Conservation (phyloP, 768 basidiomycete genomes). For the Lactarius sp. region DNA sequence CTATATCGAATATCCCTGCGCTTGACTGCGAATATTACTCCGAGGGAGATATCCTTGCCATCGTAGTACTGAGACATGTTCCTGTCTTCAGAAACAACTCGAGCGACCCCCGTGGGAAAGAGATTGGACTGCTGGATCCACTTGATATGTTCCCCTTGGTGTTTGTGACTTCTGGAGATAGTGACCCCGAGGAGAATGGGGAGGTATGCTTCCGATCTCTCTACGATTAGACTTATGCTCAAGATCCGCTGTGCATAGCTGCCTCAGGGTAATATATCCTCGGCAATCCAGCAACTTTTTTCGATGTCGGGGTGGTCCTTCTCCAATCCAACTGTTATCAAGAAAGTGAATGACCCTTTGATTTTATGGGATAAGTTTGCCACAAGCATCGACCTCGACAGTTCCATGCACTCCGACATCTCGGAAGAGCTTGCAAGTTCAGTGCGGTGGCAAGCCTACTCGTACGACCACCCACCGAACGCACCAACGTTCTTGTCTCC, state of each 20-base stretch:
- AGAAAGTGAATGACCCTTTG: conserved; percentile 31
- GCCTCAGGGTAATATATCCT: background rate
- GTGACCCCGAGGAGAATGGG: conserved; percentile 17
- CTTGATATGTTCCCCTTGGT: conserved; percentile 48
- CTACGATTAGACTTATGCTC: background rate
- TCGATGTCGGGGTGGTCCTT: conserved; percentile 8
- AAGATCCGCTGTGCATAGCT: background rate
- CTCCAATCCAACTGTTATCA: background rate
- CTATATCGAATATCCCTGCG: conserved; percentile 19
- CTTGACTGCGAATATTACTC: conserved; percentile 28
- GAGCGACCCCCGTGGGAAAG: conserved; percentile 31
- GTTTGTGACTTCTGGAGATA: conserved; percentile 33
- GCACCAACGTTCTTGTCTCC: conserved; percentile 43
- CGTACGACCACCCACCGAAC: conserved; percentile 45
- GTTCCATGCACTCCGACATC: conserved; percentile 37
- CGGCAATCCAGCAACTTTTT: conserved; percentile 1
- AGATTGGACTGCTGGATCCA: conserved; percentile 50
- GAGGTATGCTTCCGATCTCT: background rate
- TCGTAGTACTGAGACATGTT: conserved; percentile 42
- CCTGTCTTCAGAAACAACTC: conserved; percentile 44
- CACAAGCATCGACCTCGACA: conserved; percentile 35
- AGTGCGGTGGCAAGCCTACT: conserved; percentile 50
- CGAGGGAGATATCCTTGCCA: conserved; percentile 40
- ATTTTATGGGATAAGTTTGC: conserved; percentile 44
- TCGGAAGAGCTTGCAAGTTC: conserved; percentile 46